Evolutionary conservation across 331 rosid genomes (phyloP), one percentile per base, ranked within the genome.

Genomic region (Phaseolus coccineus): DNA sequence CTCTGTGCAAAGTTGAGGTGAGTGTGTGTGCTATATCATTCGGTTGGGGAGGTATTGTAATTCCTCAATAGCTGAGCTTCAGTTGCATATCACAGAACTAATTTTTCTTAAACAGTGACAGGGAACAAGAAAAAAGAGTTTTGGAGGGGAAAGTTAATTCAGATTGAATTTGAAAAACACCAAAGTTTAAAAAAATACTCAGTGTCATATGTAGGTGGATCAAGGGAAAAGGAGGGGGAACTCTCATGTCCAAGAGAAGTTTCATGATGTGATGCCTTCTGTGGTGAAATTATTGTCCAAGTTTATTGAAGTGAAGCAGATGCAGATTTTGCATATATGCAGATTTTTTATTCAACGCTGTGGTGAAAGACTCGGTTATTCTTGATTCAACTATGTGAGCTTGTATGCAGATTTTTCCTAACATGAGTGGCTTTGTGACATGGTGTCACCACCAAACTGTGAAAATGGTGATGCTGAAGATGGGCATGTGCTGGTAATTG

Each of bases 231-330:
- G 6, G 7, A 22, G 16, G 4, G 15, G 68, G 25, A 4, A 10
- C 39, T 2, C 46, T 42, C n/a, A 50, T 19, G 53, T 51, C 35
- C 22, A 25, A 16, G 47, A 16, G 14, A 55, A 65, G 24, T 42
- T 51, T 77, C 56, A 24, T 24, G 73, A 24, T 24, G 27, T 15
- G 40, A 27, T 51, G 31, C 58, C 57, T 40, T 42, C 76, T 55
- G 59, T 14, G 14, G 33, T 31, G 56, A 44, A 67, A 55, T 24
- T 40, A 28, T 13, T 53, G 40, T 35, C 16, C 1, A 11, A 31
- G 50, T 76, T 47, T 59, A 76, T 31, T 31, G 62, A 31, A 47
- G 61, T 31, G 61, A 76, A 48, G 25, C 48, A 76, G 19, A 11
- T 11, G 4, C 22, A 19, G 22, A 44, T 42, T 47, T 24, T 0